Evolutionary conservation across 2,329 filamentous ascomycete species (phyloP), one percentile per base, ranked within the genome.

Genomic region (Pseudocercospora crystallina): DNA sequence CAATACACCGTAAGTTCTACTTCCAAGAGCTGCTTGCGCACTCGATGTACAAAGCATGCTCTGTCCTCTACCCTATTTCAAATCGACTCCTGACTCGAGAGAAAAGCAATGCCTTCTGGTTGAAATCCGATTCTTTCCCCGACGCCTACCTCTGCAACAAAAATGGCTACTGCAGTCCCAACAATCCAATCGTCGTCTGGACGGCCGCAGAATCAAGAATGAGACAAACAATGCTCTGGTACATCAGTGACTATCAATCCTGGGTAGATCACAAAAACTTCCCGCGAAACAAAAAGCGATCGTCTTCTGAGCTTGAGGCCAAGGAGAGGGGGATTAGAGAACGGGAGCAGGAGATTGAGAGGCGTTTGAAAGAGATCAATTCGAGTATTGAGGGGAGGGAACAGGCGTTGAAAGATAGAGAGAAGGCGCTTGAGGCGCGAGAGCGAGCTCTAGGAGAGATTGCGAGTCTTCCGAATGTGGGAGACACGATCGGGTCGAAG

Each of bases 181-280:
- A 40, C 13, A 52, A 47, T 12, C 29, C 43, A 13, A 48, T 48
- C 9, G 44, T 37, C 29, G 34, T 48, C 11, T 44, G 44, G 32
- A 29, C 35, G 13, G 39, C 36, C 8, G 40, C 34, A 12, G 32
- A 37, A 13, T 14, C 31, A 12, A 38, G 34, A n/a, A 48, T 37
- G 17, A 26, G 20, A 26, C 50, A 47, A 31, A 43, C 41, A 3
- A 53, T 47, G 40, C 29, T 47, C 12, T 53, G 50, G 50, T 53
- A 53, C 30, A 38, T 53, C 1, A 32, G 32, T 3, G 39, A 43
- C 12, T 52, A 20, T n/a, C 26, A 48, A 7, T 37, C 40, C 31
- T 53, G 44, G 50, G 42, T 40, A 2, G 40, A 41, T 12, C 32
- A 46, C 14, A 44, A 48, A 13, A 49, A 26, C n/a, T 49, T 17